A percentile compares a stretch with the other conserved stretches of the same genome.
Conservation (phyloP, 2,329 filamentous ascomycete genomes). For the Hypomyces rosellus region DNA sequence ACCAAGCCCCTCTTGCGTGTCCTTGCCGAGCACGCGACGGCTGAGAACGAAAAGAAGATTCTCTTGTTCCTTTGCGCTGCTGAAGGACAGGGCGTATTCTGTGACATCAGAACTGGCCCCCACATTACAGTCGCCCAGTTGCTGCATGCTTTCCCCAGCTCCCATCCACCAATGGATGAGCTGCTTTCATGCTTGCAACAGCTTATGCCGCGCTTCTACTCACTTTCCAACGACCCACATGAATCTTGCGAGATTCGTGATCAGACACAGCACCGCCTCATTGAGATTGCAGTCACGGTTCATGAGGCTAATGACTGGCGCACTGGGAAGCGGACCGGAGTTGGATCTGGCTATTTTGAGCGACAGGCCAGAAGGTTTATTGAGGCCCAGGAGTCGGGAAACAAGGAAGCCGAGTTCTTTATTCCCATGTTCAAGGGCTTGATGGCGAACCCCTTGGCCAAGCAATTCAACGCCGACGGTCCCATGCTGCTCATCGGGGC, state of each 20-base stretch:
- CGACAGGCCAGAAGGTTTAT: conserved; percentile 70
- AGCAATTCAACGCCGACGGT: conserved; percentile 85
- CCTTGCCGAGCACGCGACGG: conserved; percentile 75
- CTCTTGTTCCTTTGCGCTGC: conserved; percentile 79
- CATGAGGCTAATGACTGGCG: conserved; percentile 82
- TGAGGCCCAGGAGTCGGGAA: conserved; percentile 56
- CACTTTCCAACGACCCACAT: conserved; percentile 90
- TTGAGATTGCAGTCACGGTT: conserved; percentile 95
- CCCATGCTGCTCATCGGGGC: conserved; percentile 97
- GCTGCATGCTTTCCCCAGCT: conserved; percentile 84
- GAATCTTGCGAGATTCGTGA: conserved; percentile 63
- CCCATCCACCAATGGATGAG: conserved; percentile 77
- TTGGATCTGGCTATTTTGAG: conserved; percentile 91
- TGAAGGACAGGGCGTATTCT: conserved; percentile 88
- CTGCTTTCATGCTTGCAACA: conserved; percentile 76
- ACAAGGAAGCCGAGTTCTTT: conserved; percentile 52
- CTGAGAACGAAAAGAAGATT: conserved; percentile 81
- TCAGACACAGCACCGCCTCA: conserved; percentile 66
- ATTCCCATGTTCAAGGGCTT: conserved; percentile 97
- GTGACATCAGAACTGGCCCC: conserved; percentile 85
- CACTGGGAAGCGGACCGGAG: conserved; percentile 65
- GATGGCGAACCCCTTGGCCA: conserved; percentile 93
- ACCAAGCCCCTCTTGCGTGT: conserved; percentile 82
- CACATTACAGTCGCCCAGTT: conserved; percentile 82
- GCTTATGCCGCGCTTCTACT: conserved; percentile 98